A percentile compares a stretch with the other conserved stretches of the same genome.
Conservation (phyloP, 1,284 basidiomycete genomes). For the Thelephora terrestris region DNA sequence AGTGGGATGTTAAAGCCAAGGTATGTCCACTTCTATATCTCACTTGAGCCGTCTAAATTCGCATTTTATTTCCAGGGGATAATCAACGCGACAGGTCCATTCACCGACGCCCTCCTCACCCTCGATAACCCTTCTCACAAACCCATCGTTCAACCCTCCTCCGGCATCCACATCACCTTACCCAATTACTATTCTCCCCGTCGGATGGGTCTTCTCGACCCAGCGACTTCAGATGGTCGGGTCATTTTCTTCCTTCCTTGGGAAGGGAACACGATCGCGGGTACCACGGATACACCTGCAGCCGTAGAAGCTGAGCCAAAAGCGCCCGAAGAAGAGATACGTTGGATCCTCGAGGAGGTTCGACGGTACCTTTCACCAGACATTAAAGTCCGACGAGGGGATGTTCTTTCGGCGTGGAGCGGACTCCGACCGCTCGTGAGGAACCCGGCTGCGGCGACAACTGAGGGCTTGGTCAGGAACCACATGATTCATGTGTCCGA, state of each 20-base stretch:
- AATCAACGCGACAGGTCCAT: conserved; percentile 96
- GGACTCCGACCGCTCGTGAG: conserved; percentile 87
- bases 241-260: conserved; percentile 99
- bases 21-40: conserved; percentile 24
- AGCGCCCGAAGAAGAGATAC: conserved; percentile 90
- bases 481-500: conserved; percentile 87
- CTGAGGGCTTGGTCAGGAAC: conserved; percentile 86
- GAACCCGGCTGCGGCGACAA: conserved; percentile 72
- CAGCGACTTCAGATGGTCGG: conserved; percentile 90
- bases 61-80: conserved; percentile 46
- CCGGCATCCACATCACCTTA: conserved; percentile 93
- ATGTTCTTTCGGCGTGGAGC: conserved; percentile 94
- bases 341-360: conserved; percentile 94
- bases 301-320: conserved; percentile 71
- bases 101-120: conserved; percentile 79
- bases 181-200: conserved; percentile 96
- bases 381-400: conserved; percentile 90
- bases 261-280: conserved; percentile 97
- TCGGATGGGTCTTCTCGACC: conserved; percentile 93
- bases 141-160: conserved; percentile 87
- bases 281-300: conserved; percentile 88
- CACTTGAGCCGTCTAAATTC: neutral
- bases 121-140: conserved; percentile 78
- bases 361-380: conserved; percentile 84
- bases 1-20: conserved; percentile 79